phyloP scores from a whole-genome alignment of 169 alveolate genomes.

The Perkinsus marinus region DNA sequence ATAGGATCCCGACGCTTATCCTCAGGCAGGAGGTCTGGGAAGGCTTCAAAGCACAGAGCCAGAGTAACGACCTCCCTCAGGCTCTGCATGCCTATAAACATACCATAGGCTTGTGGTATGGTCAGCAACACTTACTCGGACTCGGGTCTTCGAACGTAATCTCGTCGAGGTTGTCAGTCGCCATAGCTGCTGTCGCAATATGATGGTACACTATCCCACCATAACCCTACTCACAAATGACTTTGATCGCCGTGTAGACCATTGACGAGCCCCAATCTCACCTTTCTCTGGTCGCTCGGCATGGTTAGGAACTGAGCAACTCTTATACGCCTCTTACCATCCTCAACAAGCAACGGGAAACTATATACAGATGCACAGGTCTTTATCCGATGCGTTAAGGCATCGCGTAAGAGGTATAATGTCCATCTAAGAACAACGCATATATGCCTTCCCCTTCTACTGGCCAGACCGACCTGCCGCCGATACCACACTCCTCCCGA shows the following conservation, averaged over 20 bases:
- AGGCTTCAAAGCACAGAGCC: neutral
- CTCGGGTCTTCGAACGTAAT: neutral
- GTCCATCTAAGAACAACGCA: neutral
- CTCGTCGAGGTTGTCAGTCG: neutral
- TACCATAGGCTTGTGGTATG: too few species aligned
- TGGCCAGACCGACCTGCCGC: too few species aligned
- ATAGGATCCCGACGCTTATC: neutral
- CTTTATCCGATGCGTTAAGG: neutral
- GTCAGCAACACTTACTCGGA: neutral
- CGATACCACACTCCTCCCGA: too few species aligned
- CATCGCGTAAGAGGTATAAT: neutral
- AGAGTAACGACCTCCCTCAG: neutral
- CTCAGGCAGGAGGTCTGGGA: neutral
- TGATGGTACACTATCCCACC: neutral
- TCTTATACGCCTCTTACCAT: neutral
- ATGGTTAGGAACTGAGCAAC: neutral
- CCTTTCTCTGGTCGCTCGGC: neutral
- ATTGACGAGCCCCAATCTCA: neutral
- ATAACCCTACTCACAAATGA: neutral
- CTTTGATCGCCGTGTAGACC: neutral
- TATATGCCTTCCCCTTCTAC: too few species aligned
- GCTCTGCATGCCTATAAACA: neutral
- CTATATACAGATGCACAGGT: neutral
- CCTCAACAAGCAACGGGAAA: neutral
- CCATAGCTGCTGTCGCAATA: neutral